These are phyloP conservation scores for Ceratobasidium sp. DNA, from an alignment of 1,284 basidiomycete genomes.

Conservation along the genomic window DNA sequence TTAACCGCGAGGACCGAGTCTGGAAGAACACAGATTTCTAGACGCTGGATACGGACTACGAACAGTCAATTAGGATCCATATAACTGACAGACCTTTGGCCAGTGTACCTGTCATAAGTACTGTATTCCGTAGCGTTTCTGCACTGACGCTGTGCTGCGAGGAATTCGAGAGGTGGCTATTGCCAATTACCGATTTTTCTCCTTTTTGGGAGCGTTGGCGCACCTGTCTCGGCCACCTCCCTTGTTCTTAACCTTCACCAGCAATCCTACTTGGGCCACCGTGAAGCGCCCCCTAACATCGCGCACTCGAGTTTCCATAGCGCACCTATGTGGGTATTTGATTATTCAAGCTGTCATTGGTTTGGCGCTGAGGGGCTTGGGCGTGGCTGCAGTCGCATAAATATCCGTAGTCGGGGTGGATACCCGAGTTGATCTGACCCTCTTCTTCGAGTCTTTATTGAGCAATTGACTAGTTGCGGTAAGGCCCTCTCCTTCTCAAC, in stretches of 20 bases:
- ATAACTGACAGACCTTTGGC: neutral
- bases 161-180: neutral
- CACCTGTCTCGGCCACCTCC: neutral
- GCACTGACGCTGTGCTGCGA: neutral
- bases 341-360: neutral
- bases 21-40: too few species aligned
- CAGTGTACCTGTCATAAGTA: neutral
- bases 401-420: neutral
- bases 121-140: neutral
- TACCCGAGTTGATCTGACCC: neutral
- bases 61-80: neutral
- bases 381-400: conserved; percentile 16
- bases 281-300: neutral
- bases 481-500: neutral
- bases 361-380: conserved; percentile 3
- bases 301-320: neutral
- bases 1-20: too few species aligned
- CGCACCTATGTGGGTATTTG: neutral
- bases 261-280: neutral
- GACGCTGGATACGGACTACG: too few species aligned
- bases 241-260: conserved; percentile 9
- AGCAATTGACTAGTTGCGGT: neutral
- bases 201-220: conserved; percentile 32
- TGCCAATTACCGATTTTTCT: conserved; percentile 21
- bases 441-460: neutral